phyloP scores from a whole-genome alignment of 2,329 filamentous ascomycete species.

The Aspergillus texensis region DNA sequence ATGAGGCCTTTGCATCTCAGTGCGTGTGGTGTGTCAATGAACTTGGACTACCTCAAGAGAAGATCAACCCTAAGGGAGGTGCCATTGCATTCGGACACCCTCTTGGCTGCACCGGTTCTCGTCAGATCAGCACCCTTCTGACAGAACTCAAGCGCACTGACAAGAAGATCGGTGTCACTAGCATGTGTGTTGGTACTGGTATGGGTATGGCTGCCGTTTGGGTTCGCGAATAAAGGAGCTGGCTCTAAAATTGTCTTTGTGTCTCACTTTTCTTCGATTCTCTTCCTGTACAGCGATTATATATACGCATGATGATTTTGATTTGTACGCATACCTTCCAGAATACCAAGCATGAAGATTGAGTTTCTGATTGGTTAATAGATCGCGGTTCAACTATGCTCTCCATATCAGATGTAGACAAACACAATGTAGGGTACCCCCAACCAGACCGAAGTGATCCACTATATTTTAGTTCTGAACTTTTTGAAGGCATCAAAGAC shows the following conservation, averaged over 20 bases:
- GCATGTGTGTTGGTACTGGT: conserved; percentile 94
- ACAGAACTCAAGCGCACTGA: conserved; percentile 85
- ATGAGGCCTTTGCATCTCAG: conserved; percentile 96
- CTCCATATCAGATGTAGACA: not conserved
- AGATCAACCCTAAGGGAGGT: conserved; percentile 96
- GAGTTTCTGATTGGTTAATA: conserved; percentile 2
- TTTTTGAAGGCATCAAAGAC: conserved; percentile 69
- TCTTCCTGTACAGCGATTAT: conserved; percentile 20
- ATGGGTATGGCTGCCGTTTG: conserved; percentile 98
- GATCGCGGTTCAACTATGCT: not conserved
- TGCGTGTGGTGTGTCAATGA: conserved; percentile 92
- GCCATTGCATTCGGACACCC: conserved; percentile 97
- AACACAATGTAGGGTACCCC: not conserved
- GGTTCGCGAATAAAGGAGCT: conserved; percentile 76
- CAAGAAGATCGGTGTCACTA: conserved; percentile 85
- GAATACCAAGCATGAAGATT: conserved; percentile 11
- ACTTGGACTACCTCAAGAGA: conserved; percentile 77
- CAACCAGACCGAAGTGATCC: too few relatives aligned
- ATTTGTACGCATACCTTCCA: conserved; percentile 13
- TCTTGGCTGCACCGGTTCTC: conserved; percentile 87
- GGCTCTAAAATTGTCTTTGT: conserved; percentile 19
- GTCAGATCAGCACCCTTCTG: conserved; percentile 89
- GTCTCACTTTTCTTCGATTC: conserved; percentile 17
- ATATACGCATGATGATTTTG: conserved; percentile 17
- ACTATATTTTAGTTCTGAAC: conserved; percentile 44